phyloP scores from a whole-genome alignment of 78 protist species.

The Dictyostelium firmibasis region DNA sequence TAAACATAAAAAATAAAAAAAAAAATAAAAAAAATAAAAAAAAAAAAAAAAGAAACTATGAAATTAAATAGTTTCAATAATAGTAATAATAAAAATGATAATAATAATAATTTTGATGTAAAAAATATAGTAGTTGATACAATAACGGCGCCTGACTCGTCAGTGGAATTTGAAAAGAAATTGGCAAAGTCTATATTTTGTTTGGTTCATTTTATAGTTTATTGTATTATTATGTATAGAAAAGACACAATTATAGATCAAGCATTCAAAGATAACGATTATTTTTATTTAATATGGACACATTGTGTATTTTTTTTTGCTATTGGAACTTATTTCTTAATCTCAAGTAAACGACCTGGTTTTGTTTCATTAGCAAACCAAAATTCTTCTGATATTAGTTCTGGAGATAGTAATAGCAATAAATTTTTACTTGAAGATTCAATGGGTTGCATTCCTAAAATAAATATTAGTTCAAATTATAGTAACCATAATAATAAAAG shows the following conservation, averaged over 20 bases:
- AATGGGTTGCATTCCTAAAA: not conserved
- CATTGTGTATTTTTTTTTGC: not conserved
- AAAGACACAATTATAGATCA: not conserved
- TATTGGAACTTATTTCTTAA: not conserved
- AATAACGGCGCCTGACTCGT: not conserved
- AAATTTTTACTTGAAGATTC: not conserved
- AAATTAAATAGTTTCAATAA: not conserved
- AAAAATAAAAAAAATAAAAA: not conserved
- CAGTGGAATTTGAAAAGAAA: not conserved
- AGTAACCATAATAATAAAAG: not conserved
- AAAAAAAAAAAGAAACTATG: not conserved
- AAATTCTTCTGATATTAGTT: not conserved
- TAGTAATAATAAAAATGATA: not conserved
- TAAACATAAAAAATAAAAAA: not conserved
- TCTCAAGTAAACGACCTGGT: not conserved
- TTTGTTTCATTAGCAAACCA: not conserved
- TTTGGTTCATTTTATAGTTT: not conserved
- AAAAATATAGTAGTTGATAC: not conserved
- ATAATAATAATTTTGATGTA: not conserved
- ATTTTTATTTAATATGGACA: slow-evolving; percentile 21
- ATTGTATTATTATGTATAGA: not conserved
- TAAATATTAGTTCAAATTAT: not conserved
- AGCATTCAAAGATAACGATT: slow-evolving; percentile 6
- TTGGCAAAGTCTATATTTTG: not conserved
- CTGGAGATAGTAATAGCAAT: not conserved